phyloP scores from a whole-genome alignment of 768 basidiomycete genomes.

The Kwoniella sp. region DNA sequence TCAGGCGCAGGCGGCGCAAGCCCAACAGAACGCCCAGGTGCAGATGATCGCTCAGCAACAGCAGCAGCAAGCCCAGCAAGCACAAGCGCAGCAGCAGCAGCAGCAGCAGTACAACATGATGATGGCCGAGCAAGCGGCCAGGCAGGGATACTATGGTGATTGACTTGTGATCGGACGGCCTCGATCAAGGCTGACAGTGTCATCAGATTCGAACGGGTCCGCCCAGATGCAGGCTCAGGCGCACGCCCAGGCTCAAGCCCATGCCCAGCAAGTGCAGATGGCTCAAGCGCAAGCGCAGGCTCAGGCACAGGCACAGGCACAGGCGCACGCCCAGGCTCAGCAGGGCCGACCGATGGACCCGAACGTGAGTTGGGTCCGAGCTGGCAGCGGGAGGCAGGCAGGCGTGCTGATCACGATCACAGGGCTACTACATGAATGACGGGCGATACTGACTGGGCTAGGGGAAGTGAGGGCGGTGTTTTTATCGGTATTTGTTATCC shows the following conservation, averaged over 20 bases:
- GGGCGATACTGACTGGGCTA: constrained; percentile 14
- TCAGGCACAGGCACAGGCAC: constrained; percentile 27
- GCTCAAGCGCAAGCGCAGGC: constrained; percentile 40
- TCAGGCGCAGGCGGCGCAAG: constrained; percentile 24
- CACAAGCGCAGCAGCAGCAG: constrained; percentile 35
- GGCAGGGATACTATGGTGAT: constrained; percentile 39
- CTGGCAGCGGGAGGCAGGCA: background rate
- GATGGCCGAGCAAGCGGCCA: constrained; percentile 31
- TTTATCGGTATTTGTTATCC: no score
- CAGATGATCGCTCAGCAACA: constrained; percentile 28
- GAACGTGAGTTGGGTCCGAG: constrained; percentile 20
- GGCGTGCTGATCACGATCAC: background rate
- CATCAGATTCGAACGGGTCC: background rate
- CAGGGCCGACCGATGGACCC: constrained; percentile 19
- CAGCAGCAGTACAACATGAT: constrained; percentile 42
- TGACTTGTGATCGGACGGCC: background rate
- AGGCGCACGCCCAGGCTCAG: constrained; percentile 31
- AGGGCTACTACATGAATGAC: constrained; percentile 43
- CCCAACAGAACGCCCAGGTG: constrained; percentile 11
- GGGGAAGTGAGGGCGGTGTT: no score
- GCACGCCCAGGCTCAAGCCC: constrained; percentile 31
- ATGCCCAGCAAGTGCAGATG: constrained; percentile 38
- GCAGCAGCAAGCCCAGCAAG: constrained; percentile 33
- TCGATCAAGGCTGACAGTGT: background rate
- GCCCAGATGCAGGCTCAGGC: constrained; percentile 32